These are phyloP conservation scores for Elongisporangium prolatum DNA, from an alignment of 352 stramenopile genomes.

Conservation along the genomic window DNA sequence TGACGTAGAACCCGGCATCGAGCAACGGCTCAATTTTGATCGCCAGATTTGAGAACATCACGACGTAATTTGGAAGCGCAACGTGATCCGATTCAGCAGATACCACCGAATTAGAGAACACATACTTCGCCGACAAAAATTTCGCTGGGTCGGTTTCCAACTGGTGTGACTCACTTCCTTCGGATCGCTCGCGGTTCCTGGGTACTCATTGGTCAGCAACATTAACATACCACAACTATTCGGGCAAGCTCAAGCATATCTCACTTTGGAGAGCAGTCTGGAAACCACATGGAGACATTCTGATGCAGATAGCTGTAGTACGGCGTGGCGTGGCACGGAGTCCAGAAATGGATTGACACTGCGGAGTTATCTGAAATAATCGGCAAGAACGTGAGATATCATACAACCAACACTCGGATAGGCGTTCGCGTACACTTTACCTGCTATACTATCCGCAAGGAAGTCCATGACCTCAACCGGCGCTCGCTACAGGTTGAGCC, in stretches of 20 bases:
- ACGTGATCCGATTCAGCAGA: conserved; percentile 13
- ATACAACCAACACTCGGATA: neutral
- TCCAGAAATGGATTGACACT: conserved; percentile 80
- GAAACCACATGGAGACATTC: conserved; percentile 84
- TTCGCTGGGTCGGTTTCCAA: conserved; percentile 45
- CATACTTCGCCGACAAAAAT: conserved; percentile 55
- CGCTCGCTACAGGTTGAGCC: conserved; percentile 34
- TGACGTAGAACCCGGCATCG: conserved; percentile 30
- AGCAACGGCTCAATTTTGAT: conserved; percentile 46
- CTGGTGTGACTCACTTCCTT: conserved; percentile 64
- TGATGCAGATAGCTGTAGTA: conserved; percentile 86
- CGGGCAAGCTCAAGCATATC: neutral
- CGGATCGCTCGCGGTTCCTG: conserved; percentile 53
- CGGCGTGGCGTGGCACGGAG: conserved; percentile 78
- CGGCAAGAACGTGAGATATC: neutral
- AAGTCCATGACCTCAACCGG: conserved; percentile 82
- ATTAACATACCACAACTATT: conserved; percentile 3
- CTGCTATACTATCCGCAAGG: conserved; percentile 45
- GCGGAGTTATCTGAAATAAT: conserved; percentile 21
- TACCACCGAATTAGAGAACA: conserved; percentile 10
- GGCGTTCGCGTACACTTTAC: conserved; percentile 13
- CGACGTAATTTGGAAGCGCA: conserved; percentile 53
- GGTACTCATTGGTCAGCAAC: neutral
- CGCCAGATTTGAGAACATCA: conserved; percentile 57
- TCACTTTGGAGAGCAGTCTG: conserved; percentile 76